These are phyloP conservation scores for Malassezia psittaci DNA, from an alignment of 1,284 basidiomycete species.

Conservation along the genomic window DNA sequence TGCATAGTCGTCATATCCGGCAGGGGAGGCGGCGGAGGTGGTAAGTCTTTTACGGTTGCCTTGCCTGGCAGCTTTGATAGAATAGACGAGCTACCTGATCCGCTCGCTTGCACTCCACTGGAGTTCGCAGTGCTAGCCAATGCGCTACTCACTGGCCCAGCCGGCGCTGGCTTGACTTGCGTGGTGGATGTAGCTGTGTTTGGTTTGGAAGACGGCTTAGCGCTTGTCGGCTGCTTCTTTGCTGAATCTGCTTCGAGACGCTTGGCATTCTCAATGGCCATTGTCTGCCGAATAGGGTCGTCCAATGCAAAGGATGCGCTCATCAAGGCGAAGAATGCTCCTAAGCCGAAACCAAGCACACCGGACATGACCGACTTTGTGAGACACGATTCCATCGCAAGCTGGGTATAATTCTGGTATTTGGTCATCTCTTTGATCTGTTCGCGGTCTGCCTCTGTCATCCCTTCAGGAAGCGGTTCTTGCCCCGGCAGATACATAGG, in stretches of 20 bases:
- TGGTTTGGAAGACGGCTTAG: background rate
- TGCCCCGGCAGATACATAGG: constrained; percentile 48
- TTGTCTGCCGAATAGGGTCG: constrained; percentile 57
- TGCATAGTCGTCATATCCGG: constrained; percentile 50
- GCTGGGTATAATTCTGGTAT: constrained; percentile 61
- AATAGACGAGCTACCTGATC: background rate
- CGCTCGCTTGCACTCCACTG: no score
- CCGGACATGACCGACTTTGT: constrained; percentile 71
- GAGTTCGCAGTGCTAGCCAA: background rate
- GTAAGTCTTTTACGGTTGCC: constrained; percentile 3
- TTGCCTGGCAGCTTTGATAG: constrained; percentile 11
- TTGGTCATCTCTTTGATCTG: constrained; percentile 62
- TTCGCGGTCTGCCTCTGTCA: constrained; percentile 67
- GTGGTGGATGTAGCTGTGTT: background rate
- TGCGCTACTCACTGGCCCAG: background rate
- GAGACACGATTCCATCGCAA: constrained; percentile 72
- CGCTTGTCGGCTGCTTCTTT: background rate
- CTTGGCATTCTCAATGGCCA: constrained; percentile 11
- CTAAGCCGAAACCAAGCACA: constrained; percentile 69
- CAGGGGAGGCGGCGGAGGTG: constrained; percentile 13
- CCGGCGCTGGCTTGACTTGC: background rate
- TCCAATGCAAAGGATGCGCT: constrained; percentile 88
- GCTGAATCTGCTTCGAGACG: constrained; percentile 2
- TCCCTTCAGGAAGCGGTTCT: constrained; percentile 62
- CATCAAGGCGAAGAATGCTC: constrained; percentile 93